phyloP scores from a whole-genome alignment of 1,284 basidiomycete genomes.

The Sphagnurus paluster region DNA sequence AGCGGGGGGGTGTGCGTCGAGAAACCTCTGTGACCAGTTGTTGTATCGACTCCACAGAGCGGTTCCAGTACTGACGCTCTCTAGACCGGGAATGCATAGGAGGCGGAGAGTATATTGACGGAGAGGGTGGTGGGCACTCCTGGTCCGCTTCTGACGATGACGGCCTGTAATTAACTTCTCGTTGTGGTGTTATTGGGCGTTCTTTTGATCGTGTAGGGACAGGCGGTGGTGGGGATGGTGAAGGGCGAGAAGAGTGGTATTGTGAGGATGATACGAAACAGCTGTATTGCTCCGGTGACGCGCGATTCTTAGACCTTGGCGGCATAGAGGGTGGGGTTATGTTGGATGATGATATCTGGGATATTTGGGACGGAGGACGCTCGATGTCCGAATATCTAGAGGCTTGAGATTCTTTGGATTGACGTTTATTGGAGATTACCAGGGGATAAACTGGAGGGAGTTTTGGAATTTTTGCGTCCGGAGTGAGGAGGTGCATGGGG shows the following conservation, averaged over 20 bases:
- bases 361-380: conserved; percentile 4
- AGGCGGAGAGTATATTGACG: conserved; percentile 11
- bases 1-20: conserved; percentile 6
- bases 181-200: background rate
- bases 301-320: conserved; percentile 3
- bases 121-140: background rate
- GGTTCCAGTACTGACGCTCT: background rate
- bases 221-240: conserved; percentile 1
- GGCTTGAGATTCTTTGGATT: background rate
- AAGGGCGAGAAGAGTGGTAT: conserved; percentile 2
- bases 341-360: conserved; percentile 5
- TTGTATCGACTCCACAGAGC: conserved; percentile 7
- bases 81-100: background rate
- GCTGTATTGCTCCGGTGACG: background rate
- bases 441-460: conserved; percentile 6
- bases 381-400: background rate
- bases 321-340: conserved; percentile 2
- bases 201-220: background rate
- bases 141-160: conserved; percentile 1
- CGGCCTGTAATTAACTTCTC: background rate
- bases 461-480: conserved; percentile 1
- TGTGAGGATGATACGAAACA: background rate
- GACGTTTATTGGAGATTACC: conserved; percentile 2
- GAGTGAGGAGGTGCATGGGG: conserved; percentile 1
- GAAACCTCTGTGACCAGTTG: conserved; percentile 8